Evolutionary conservation across 73 alveolate species (phyloP), one percentile per base, ranked within the genome.

Genomic region (Stentor roeselii): DNA sequence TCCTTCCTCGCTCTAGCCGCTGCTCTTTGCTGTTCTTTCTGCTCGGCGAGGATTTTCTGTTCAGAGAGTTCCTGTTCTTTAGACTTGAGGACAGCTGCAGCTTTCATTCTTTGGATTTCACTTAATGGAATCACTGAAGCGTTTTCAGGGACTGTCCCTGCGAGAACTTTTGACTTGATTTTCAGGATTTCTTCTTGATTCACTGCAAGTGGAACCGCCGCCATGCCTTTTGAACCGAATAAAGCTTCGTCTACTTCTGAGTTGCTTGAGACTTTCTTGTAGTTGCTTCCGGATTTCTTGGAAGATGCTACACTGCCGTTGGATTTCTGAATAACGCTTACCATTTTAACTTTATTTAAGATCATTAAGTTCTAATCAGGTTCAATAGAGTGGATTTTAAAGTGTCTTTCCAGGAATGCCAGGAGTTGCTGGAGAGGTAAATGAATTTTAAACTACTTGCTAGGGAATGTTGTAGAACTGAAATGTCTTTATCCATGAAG

Each of bases 1-100:
- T 87, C 88, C 85, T 84, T 91, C 74, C 94, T 83, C 32, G 92
- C 96, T 85, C 90, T 87, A 3, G 98, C 97, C 42, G 78, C 88
- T 41, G 97, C 95, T 38, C 89, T 78, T 75, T 84, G 87, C 37
- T 91, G 85, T 40, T 60, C 93, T 84, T 88, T 88, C 83, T 94
- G 95, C 86, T 92, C 97, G 60, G 82, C 93, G 35, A 84, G 87
- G 60, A 94, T 76, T 60, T 78, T 85, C 82, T 88, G 83, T 82
- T 93, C 90, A 42, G 82, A 87, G 3, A 78, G 39, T 80, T 78
- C 87, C 75, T 88, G 86, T 75, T 92, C 96, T 80, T 90, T 88
- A 77, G 97, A 60, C 59, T 87, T 39, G 75, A 91, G 78, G 39
- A 36, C 83, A n/a, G 96, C 78, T 59, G 92, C 86, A 40, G 89